Evolutionary conservation across 768 basidiomycete genomes (phyloP).

Genomic region (Lactarius sp.): DNA sequence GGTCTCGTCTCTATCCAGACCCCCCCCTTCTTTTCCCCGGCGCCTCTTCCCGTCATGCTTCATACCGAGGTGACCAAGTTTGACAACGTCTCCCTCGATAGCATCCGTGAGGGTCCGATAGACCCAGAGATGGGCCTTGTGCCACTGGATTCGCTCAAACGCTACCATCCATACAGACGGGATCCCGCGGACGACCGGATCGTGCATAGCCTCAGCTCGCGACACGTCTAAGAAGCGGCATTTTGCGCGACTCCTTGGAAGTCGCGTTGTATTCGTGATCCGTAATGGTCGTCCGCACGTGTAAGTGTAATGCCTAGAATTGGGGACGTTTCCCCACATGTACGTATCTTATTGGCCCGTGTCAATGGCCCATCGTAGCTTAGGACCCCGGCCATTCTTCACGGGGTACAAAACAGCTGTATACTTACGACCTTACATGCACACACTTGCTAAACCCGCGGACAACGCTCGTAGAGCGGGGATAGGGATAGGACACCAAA

Average conservation of each 20-base stretch:
- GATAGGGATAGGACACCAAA: neutral
- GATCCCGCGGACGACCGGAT: slow-evolving; percentile 59
- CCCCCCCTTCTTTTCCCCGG: slow-evolving; percentile 14
- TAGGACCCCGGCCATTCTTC: neutral
- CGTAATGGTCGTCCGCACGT: neutral
- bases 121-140: slow-evolving; percentile 43
- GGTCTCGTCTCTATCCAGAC: slow-evolving; percentile 18
- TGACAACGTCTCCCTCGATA: slow-evolving; percentile 6
- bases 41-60: slow-evolving; percentile 11
- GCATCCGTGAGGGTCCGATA: slow-evolving; percentile 11
- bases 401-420: slow-evolving; percentile 12
- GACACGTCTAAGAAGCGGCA: slow-evolving; percentile 5
- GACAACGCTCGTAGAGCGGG: slow-evolving; percentile 6
- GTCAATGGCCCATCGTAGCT: slow-evolving; percentile 4
- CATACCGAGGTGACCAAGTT: slow-evolving; percentile 14
- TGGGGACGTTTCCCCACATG: slow-evolving; percentile 4
- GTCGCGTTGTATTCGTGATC: neutral
- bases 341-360: slow-evolving; percentile 10
- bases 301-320: slow-evolving; percentile 11
- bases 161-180: slow-evolving; percentile 53
- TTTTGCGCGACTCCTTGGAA: neutral
- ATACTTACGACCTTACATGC: slow-evolving; percentile 19
- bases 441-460: slow-evolving; percentile 6
- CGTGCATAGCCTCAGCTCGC: slow-evolving; percentile 31
- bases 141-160: slow-evolving; percentile 51